These are phyloP conservation scores for Apostasia ramifera DNA, from an alignment of 106 monocot species.

Conservation along the genomic window DNA sequence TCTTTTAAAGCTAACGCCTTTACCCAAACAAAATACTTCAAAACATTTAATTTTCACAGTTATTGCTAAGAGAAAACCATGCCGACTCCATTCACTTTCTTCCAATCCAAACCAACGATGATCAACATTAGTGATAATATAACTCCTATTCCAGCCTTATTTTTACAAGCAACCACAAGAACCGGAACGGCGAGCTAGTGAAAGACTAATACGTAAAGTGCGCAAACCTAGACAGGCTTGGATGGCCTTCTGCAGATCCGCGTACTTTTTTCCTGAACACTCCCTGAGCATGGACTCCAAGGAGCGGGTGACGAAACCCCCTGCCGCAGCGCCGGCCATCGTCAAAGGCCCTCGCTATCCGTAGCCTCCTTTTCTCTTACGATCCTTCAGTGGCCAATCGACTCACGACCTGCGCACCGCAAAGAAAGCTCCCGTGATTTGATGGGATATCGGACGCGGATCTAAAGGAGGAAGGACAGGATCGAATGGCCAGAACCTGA, in stretches of 20 bases:
- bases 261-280: slow-evolving; percentile 66
- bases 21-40: too few species aligned
- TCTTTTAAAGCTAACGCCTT: too few species aligned
- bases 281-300: slow-evolving; percentile 97
- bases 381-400: background rate
- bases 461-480: background rate
- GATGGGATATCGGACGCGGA: background rate
- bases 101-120: too few species aligned
- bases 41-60: too few species aligned
- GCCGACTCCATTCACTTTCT: too few species aligned
- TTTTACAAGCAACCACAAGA: background rate
- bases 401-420: background rate
- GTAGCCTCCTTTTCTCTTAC: background rate
- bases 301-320: slow-evolving; percentile 80
- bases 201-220: background rate
- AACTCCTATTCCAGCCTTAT: background rate
- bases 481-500: too few species aligned
- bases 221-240: slow-evolving; percentile 63
- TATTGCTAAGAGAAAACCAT: too few species aligned
- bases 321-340: slow-evolving; percentile 87
- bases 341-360: slow-evolving; percentile 23
- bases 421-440: background rate
- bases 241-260: slow-evolving; percentile 65
- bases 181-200: background rate
- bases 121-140: background rate